A percentile compares a stretch with the other conserved stretches of the same genome.
phyloP scores from a whole-genome alignment of 1,139 yeast species.

The Pneumocystis oryctolagi region DNA sequence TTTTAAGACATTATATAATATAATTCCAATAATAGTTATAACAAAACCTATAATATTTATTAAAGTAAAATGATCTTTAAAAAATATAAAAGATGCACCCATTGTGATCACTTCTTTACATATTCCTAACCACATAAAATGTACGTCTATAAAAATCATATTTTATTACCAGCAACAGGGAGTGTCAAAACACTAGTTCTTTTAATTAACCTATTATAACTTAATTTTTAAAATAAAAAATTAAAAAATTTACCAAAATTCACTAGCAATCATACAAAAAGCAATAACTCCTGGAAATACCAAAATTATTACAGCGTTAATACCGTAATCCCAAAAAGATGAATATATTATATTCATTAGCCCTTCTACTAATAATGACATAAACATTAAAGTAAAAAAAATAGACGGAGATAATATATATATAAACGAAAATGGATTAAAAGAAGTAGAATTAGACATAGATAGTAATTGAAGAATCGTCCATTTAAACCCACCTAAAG shows the following conservation, averaged over 20 bases:
- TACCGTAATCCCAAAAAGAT: conserved; percentile 44
- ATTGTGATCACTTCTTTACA: conserved; percentile 83
- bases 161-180: conserved; percentile 40
- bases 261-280: conserved; percentile 79
- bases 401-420: conserved; percentile 73
- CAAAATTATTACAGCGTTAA: conserved; percentile 42
- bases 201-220: conserved; percentile 41
- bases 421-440: conserved; percentile 71
- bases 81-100: conserved; percentile 49
- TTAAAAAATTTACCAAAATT: conserved; percentile 30
- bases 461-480: conserved; percentile 76
- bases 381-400: conserved; percentile 43
- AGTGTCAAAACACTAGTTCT: conserved; percentile 75
- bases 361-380: conserved; percentile 58
- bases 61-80: conserved; percentile 55
- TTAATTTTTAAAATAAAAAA: neutral
- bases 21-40: conserved; percentile 61
- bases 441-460: conserved; percentile 41
- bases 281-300: conserved; percentile 76
- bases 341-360: conserved; percentile 37
- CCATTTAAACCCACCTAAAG: conserved; percentile 87
- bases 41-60: conserved; percentile 63
- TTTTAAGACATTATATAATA: conserved; percentile 48
- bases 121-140: conserved; percentile 36
- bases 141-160: neutral